Percentiles rank a stretch among this genome's conserved stretches.
Conservation (phyloP, 1,284 basidiomycete species). For the Fomes fomentarius region DNA sequence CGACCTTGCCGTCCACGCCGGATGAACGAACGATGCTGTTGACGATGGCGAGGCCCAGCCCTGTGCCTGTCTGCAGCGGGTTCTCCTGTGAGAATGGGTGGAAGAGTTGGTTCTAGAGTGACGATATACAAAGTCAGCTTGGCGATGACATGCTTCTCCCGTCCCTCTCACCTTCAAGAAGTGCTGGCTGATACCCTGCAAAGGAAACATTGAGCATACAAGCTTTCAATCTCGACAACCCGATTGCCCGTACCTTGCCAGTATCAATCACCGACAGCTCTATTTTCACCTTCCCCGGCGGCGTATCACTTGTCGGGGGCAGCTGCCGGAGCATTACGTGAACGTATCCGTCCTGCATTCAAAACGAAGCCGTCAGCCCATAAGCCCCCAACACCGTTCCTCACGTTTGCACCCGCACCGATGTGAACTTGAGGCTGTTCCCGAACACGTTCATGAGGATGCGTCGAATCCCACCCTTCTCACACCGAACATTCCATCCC, state of each 20-base stretch:
- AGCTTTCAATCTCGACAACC: neutral
- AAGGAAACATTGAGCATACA: constrained; percentile 2
- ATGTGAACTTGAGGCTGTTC: constrained; percentile 93
- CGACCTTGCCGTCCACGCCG: constrained; percentile 86
- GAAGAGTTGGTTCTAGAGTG: constrained; percentile 85
- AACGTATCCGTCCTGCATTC: constrained; percentile 77
- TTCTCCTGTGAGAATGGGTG: constrained; percentile 97
- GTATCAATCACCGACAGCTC: constrained; percentile 91
- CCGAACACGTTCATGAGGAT: constrained; percentile 96
- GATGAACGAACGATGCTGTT: constrained; percentile 90
- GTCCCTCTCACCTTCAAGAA: constrained; percentile 70
- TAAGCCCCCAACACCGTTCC: neutral
- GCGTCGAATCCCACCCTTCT: constrained; percentile 90
- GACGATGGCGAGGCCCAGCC: constrained; percentile 96
- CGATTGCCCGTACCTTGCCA: constrained; percentile 68
- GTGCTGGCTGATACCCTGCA: constrained; percentile 81
- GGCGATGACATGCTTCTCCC: neutral
- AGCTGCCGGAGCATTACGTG: constrained; percentile 85
- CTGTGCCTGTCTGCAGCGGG: constrained; percentile 90
- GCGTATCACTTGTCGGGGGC: constrained; percentile 53
- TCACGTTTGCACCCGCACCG: no score
- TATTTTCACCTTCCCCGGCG: constrained; percentile 67
- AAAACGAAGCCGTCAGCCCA: constrained; percentile 18
- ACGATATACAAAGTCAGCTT: neutral
- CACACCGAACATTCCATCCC: constrained; percentile 90